A percentile compares a stretch with the other conserved stretches of the same genome.
phyloP scores from a whole-genome alignment of 345 rosid genomes.

The Arabidopsis suecica region DNA sequence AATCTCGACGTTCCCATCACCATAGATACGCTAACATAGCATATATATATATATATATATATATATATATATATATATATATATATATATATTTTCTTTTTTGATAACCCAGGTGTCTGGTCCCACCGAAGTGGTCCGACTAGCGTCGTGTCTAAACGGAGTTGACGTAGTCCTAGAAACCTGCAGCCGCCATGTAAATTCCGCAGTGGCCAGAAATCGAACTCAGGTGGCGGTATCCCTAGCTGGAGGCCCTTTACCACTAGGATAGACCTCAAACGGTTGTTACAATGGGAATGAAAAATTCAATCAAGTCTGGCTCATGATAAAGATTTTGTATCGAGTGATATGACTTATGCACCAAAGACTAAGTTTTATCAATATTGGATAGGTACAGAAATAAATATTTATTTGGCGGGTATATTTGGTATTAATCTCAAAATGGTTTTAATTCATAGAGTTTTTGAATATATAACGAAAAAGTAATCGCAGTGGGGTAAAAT shows the following conservation, averaged over 20 bases:
- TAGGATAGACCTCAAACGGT: not conserved
- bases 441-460: not conserved
- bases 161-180: too few species aligned
- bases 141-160: too few species aligned
- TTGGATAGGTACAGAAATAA: not conserved
- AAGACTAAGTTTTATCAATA: not conserved
- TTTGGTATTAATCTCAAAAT: not conserved
- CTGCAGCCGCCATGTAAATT: too few species aligned
- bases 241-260: too few species aligned
- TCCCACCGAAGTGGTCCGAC: too few species aligned
- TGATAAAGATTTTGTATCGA: too few species aligned
- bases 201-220: too few species aligned
- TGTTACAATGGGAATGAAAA: not conserved
- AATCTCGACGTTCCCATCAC: slow-evolving; percentile 23
- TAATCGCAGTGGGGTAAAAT: not conserved
- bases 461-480: not conserved
- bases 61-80: not conserved
- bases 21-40: slow-evolving; percentile 15
- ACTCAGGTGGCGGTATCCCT: too few species aligned
- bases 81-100: too few species aligned
- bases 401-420: not conserved
- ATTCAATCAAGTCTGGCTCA: too few species aligned
- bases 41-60: not conserved
- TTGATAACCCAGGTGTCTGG: too few species aligned
- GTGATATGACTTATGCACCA: not conserved